Evolutionary conservation across 2,329 filamentous ascomycete species (phyloP).

Genomic region (Alternaria tenuissima): DNA sequence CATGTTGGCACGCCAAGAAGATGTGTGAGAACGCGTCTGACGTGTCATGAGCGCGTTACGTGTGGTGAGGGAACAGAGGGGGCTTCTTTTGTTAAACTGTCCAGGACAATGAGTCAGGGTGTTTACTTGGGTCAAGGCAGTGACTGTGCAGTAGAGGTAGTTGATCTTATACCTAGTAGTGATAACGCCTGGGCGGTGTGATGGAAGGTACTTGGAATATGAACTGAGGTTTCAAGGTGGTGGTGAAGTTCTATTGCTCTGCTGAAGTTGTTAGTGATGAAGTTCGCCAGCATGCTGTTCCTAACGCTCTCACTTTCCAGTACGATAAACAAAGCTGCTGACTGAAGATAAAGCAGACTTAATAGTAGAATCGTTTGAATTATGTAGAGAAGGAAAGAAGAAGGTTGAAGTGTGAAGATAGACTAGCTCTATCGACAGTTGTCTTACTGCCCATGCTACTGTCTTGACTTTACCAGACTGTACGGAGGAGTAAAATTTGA

Average conservation of each 20-base stretch:
- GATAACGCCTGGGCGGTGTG: accelerated
- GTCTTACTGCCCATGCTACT: background rate
- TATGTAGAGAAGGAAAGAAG: background rate
- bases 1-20: background rate
- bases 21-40: background rate
- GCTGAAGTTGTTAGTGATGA: background rate
- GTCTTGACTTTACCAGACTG: background rate
- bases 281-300: background rate
- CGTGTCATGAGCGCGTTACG: conserved; percentile 5
- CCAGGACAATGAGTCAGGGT: background rate
- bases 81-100: no score
- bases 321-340: background rate
- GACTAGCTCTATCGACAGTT: background rate
- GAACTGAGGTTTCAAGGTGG: background rate
- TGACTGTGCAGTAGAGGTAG: background rate
- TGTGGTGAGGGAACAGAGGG: background rate
- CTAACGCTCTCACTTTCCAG: background rate
- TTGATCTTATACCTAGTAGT: background rate
- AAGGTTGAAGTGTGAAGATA: background rate
- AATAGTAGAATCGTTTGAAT: background rate
- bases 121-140: no score
- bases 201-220: background rate
- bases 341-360: no score
- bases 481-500: background rate
- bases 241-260: no score